phyloP scores from a whole-genome alignment of 352 stramenopile genomes.

The Aphanomyces stellatus region DNA sequence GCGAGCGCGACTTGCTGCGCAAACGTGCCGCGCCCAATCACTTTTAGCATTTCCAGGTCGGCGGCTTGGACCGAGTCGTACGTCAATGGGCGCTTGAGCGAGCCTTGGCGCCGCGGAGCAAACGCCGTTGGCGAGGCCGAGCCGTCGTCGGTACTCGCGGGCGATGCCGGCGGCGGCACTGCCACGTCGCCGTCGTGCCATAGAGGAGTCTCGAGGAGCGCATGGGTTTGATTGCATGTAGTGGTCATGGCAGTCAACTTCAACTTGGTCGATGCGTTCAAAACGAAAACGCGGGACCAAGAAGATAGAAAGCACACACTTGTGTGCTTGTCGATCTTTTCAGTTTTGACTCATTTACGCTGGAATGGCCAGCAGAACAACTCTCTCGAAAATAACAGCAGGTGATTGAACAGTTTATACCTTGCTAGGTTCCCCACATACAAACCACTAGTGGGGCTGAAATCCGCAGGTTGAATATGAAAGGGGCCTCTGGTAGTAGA shows the following conservation, averaged over 20 bases:
- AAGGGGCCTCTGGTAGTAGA: background rate
- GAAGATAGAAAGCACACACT: background rate
- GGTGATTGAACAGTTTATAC: background rate
- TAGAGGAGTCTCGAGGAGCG: background rate
- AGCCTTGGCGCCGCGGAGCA: background rate
- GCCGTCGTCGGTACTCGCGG: background rate
- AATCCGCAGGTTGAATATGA: background rate
- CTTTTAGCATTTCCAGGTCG: constrained; percentile 70
- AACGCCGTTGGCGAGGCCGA: background rate
- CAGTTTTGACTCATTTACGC: background rate
- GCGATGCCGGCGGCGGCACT: background rate
- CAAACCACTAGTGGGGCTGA: no score
- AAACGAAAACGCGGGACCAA: background rate
- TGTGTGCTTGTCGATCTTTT: constrained; percentile 7
- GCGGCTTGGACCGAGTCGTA: background rate
- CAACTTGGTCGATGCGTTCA: no score
- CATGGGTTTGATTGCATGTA: no score
- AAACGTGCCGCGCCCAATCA: constrained; percentile 80
- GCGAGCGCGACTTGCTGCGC: constrained; percentile 73
- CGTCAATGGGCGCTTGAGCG: constrained; percentile 12
- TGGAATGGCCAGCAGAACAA: background rate
- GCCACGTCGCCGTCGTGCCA: background rate
- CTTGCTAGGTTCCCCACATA: background rate
- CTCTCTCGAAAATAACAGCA: no score
- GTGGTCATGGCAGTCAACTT: no score